phyloP scores from a whole-genome alignment of 306 rosid genomes.

The Quercus engelmannii region DNA sequence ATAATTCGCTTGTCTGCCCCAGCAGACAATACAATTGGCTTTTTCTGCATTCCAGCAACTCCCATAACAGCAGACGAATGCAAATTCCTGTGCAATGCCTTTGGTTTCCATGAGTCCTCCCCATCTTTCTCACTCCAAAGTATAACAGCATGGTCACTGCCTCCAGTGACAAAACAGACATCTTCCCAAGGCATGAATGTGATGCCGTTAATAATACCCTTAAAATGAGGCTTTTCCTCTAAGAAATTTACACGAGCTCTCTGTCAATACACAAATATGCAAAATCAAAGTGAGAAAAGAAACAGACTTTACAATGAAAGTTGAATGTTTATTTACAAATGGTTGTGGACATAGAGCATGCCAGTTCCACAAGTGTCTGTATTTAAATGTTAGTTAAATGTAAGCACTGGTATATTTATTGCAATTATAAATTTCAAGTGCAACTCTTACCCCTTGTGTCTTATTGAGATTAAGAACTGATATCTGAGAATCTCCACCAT shows the following conservation, averaged over 20 bases:
- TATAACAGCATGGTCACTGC: conserved; percentile 87
- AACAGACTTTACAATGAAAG: not conserved
- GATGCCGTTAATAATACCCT: conserved; percentile 84
- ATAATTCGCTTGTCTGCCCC: conserved; percentile 89
- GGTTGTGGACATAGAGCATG: not conserved
- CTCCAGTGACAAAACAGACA: conserved; percentile 77
- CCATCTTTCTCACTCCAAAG: conserved; percentile 76
- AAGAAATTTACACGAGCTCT: conserved; percentile 66
- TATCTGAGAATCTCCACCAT: conserved; percentile 80
- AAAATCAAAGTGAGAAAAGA: conserved; percentile 7
- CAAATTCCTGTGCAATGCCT: conserved; percentile 65
- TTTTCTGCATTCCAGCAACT: conserved; percentile 86
- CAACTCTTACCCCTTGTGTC: conserved; percentile 58
- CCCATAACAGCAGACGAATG: conserved; percentile 99
- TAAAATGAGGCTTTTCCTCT: conserved; percentile 81
- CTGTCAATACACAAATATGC: conserved; percentile 46
- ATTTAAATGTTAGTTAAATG: not conserved
- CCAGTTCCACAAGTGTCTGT: not conserved
- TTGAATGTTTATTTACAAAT: not conserved
- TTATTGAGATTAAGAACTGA: conserved; percentile 62
- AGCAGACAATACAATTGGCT: conserved; percentile 73
- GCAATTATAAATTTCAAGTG: not conserved
- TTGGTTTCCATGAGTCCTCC: conserved; percentile 77
- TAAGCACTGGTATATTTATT: not conserved
- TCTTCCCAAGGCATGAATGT: conserved; percentile 82